Conservation (phyloP, 768 basidiomycete genomes). For the Russula sp. region DNA sequence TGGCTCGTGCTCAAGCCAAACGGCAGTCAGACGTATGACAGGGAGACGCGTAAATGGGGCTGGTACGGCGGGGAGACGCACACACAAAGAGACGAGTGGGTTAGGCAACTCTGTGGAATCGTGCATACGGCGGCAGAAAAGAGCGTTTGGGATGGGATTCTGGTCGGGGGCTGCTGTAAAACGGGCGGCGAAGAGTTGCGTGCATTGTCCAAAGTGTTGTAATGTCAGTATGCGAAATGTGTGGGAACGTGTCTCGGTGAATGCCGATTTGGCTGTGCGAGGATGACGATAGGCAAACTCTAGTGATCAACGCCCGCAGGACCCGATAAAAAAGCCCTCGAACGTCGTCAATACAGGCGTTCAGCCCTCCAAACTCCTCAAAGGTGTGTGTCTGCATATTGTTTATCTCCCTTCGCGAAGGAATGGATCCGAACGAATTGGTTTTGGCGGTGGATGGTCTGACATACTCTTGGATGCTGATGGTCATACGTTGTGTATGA, state of each 20-base stretch:
- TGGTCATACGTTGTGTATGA: slow-evolving; percentile 27
- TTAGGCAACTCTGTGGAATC: slow-evolving; percentile 28
- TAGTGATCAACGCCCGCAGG: slow-evolving; percentile 20
- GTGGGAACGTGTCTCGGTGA: slow-evolving; percentile 7
- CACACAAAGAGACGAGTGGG: slow-evolving; percentile 34
- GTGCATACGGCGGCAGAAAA: slow-evolving; percentile 25
- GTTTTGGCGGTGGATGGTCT: slow-evolving; percentile 35
- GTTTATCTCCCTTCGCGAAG: slow-evolving; percentile 24
- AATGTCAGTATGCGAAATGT: background rate
- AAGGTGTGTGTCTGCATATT: slow-evolving; percentile 35
- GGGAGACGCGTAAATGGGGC: slow-evolving; percentile 41
- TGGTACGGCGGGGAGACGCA: slow-evolving; percentile 6
- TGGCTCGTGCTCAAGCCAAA: slow-evolving; percentile 73
- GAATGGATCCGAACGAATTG: slow-evolving; percentile 26
- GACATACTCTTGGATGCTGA: slow-evolving; percentile 33
- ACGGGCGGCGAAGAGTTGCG: slow-evolving; percentile 49
- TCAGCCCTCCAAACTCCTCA: slow-evolving; percentile 33
- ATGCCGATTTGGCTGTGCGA: slow-evolving; percentile 13
- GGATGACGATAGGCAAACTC: slow-evolving; percentile 9
- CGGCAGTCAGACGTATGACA: slow-evolving; percentile 53
- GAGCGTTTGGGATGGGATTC: slow-evolving; percentile 42
- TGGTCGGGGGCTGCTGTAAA: slow-evolving; percentile 70
- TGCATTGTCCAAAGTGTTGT: slow-evolving; percentile 7
- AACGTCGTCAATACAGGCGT: slow-evolving; percentile 39
- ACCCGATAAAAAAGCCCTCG: slow-evolving; percentile 17